A percentile compares a stretch with the other conserved stretches of the same genome.
Conservation (phyloP, 148 eudicot species). For the Vaccinium vitisidaea region DNA sequence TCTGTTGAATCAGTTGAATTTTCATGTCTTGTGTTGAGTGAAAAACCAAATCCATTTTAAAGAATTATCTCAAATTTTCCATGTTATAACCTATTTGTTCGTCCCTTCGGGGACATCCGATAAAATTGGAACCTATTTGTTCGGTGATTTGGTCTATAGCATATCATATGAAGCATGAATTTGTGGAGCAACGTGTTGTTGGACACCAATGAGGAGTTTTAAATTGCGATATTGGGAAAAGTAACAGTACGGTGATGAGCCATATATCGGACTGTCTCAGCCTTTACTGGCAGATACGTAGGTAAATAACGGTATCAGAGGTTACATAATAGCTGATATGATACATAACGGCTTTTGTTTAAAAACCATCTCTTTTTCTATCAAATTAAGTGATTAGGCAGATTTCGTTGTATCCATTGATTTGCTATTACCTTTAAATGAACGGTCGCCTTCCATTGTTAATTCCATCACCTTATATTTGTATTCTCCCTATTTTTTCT, state of each 20-base stretch:
- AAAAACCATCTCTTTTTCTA: not conserved
- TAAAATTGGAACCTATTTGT: not conserved
- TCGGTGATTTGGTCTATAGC: not conserved
- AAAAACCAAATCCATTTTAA: not conserved
- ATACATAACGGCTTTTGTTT: too few species aligned
- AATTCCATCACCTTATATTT: conserved; percentile 5
- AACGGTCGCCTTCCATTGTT: not conserved
- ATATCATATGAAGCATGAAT: not conserved
- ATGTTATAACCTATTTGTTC: not conserved
- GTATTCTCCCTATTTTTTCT: not conserved
- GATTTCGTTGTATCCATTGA: not conserved
- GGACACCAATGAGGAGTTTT: not conserved
- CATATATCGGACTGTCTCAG: too few species aligned
- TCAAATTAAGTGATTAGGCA: not conserved
- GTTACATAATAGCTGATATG: too few species aligned
- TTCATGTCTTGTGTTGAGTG: not conserved
- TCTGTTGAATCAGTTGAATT: not conserved
- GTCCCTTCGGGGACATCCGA: too few species aligned
- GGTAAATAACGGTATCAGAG: too few species aligned
- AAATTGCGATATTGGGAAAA: too few species aligned
- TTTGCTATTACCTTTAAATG: not conserved
- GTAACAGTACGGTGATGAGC: too few species aligned
- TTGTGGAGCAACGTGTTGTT: not conserved
- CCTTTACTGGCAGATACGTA: too few species aligned
- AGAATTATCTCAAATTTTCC: not conserved